Evolutionary conservation across 129 eudicot species (phyloP).

Genomic region (Lonicera japonica): DNA sequence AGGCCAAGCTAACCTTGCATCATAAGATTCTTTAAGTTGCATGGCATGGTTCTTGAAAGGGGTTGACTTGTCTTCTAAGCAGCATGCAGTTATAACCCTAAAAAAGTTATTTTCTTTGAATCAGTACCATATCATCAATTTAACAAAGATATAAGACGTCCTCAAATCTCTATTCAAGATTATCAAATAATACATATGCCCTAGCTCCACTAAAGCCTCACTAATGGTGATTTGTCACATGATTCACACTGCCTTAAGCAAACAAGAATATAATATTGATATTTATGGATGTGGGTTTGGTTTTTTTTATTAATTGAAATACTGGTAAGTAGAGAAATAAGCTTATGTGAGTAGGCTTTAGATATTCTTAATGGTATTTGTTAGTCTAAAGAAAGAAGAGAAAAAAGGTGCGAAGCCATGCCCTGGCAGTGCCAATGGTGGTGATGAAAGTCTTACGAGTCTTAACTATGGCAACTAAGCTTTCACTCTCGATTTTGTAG

Average conservation of each 20-base stretch:
- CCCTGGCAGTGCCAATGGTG: constrained; percentile 50
- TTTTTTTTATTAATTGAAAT: constrained; percentile 37
- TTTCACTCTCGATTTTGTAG: constrained; percentile 56
- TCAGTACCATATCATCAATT: constrained; percentile 11
- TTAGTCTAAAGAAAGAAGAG: constrained; percentile 24
- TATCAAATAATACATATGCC: constrained; percentile 39
- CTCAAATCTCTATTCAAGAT: constrained; percentile 35
- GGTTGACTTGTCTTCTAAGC: constrained; percentile 42
- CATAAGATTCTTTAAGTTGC: constrained; percentile 54
- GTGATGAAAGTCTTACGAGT: constrained; percentile 71
- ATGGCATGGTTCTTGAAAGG: constrained; percentile 48
- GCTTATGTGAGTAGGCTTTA: constrained; percentile 56
- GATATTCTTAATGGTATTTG: constrained; percentile 50
- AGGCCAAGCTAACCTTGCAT: constrained; percentile 48
- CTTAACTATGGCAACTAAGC: constrained; percentile 55
- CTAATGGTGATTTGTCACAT: constrained; percentile 45
- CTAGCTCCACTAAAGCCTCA: constrained; percentile 39
- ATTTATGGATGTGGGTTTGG: constrained; percentile 46
- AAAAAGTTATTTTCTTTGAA: constrained; percentile 48
- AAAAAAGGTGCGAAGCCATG: constrained; percentile 37
- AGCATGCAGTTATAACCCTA: constrained; percentile 37
- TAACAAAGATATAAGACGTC: constrained; percentile 30
- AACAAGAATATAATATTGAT: constrained; percentile 15
- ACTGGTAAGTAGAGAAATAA: constrained; percentile 48
- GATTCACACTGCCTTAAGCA: constrained; percentile 20